Conservation (phyloP, 75 land plant genomes). For the Sequoiadendron giganteum region DNA sequence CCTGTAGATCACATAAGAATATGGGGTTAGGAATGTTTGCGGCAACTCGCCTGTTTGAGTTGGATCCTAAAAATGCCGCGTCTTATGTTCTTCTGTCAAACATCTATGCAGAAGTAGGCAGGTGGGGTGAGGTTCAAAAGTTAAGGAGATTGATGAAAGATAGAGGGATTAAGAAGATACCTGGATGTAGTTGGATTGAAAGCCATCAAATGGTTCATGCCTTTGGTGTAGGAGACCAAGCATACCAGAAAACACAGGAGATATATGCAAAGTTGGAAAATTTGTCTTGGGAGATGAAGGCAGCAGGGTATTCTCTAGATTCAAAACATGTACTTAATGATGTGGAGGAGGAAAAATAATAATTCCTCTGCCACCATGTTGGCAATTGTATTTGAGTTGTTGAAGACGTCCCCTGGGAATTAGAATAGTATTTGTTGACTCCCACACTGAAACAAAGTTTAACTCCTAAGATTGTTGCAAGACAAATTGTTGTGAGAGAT, state of each 20-base stretch:
- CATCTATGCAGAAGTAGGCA: not conserved
- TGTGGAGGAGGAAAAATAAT: not conserved
- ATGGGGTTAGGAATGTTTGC: not conserved
- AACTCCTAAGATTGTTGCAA: conserved; percentile 7
- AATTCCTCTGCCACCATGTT: not conserved
- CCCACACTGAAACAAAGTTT: conserved; percentile 6
- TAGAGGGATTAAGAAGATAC: not conserved
- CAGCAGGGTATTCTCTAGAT: not conserved
- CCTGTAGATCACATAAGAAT: conserved; percentile 25
- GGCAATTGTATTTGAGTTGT: not conserved
- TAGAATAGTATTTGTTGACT: conserved; percentile 8
- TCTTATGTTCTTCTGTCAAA: not conserved
- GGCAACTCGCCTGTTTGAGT: not conserved
- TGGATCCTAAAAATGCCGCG: not conserved
- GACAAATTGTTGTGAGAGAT: conserved; percentile 12
- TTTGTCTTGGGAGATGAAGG: not conserved
- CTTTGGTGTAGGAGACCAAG: not conserved
- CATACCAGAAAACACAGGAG: not conserved
- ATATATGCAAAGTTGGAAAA: not conserved
- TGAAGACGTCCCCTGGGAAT: not conserved
- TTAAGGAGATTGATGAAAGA: not conserved
- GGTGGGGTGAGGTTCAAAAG: not conserved
- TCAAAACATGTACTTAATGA: not conserved
- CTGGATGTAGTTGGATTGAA: conserved; percentile 1
- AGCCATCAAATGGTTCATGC: not conserved